Evolutionary conservation across 2,329 filamentous ascomycete genomes (phyloP).

Genomic region (Penicillium olsonii): DNA sequence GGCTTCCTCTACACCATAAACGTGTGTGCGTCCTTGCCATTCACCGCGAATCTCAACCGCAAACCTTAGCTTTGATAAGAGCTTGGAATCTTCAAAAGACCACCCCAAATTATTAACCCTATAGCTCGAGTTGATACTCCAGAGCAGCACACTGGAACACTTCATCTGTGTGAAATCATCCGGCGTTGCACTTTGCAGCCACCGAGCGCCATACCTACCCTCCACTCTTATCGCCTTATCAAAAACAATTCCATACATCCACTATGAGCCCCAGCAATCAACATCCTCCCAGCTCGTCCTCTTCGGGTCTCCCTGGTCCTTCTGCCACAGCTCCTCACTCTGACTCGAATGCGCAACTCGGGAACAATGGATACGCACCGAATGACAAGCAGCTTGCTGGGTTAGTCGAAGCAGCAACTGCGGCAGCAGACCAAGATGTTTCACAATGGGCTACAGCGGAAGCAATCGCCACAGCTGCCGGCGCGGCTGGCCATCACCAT

Average conservation of each 20-base stretch:
- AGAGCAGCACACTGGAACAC: no score
- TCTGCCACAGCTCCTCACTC: conserved; percentile 29
- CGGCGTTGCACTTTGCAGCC: neutral
- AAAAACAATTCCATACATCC: neutral
- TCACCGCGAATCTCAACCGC: neutral
- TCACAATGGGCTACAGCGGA: conserved; percentile 45
- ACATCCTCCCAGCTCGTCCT: conserved; percentile 29
- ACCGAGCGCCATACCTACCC: neutral
- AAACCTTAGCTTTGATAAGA: conserved; percentile 4
- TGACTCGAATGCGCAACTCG: conserved; percentile 32
- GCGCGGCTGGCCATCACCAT: conserved; percentile 43
- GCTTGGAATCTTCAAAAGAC: neutral
- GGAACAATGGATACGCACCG: conserved; percentile 34
- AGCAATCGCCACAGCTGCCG: conserved; percentile 52
- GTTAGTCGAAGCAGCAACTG: conserved; percentile 49
- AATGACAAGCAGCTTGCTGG: conserved; percentile 49
- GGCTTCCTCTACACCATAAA: neutral
- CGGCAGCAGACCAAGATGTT: conserved; percentile 44
- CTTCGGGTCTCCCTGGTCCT: conserved; percentile 26
- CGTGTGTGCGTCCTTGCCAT: neutral
- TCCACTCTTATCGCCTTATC: conserved; percentile 5
- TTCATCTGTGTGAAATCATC: neutral
- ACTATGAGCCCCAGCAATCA: conserved; percentile 37
- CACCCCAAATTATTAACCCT: neutral
- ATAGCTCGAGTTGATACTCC: no score